phyloP scores from a whole-genome alignment of 2,329 filamentous ascomycete genomes.

The Aspergillus intermedius region DNA sequence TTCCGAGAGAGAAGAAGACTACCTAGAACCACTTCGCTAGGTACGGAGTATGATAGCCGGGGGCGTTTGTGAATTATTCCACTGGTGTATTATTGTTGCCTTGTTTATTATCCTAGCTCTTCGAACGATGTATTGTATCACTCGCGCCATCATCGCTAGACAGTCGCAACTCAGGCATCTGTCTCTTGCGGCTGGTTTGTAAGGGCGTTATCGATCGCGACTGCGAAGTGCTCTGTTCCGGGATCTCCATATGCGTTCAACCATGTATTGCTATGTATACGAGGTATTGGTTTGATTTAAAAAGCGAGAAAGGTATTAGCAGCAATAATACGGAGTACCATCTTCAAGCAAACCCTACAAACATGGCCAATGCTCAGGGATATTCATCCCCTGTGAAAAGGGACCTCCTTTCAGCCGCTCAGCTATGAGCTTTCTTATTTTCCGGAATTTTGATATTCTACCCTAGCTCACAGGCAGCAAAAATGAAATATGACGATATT shows the following conservation, averaged over 20 bases:
- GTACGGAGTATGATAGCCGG: not conserved
- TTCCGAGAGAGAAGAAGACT: not conserved
- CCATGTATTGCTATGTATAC: no score
- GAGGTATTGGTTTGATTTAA: no score
- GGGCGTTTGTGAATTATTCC: not conserved
- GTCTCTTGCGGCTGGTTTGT: conserved; percentile 28
- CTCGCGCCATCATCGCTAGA: conserved; percentile 38
- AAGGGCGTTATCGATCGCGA: conserved; percentile 25
- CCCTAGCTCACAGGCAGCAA: not conserved
- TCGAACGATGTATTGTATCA: conserved; percentile 37
- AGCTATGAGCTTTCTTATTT: not conserved
- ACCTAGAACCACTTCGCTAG: no score
- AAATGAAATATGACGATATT: no score
- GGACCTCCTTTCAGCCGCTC: no score
- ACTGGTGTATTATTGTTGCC: not conserved
- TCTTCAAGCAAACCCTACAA: not conserved
- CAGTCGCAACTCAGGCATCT: conserved; percentile 32
- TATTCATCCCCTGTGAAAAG: not conserved
- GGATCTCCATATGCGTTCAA: conserved; percentile 11
- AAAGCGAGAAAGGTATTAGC: not conserved
- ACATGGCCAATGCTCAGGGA: not conserved
- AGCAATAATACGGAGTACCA: not conserved
- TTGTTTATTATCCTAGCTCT: conserved; percentile 1
- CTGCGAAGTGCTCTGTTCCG: conserved; percentile 21
- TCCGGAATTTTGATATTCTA: not conserved